Base-by-base conservation (phyloP, 176 grass and related monocot species). In the Metroxylon sagu region DNA sequence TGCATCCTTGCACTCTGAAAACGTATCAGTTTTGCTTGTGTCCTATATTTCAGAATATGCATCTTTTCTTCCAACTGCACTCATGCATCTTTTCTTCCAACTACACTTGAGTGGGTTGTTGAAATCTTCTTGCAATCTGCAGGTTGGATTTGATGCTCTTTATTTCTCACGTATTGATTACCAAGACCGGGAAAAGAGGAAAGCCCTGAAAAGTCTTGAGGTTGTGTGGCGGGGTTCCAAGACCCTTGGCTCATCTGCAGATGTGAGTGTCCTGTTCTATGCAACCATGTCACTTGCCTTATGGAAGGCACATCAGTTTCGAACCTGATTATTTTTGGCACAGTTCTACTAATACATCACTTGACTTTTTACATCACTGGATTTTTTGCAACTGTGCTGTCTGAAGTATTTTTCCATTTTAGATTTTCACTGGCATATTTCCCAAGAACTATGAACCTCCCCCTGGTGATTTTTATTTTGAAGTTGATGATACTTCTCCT, bases 401-500 rank as follows among this genome's bases (percentile, higher is more conserved):
- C 35, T 18, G 1, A 19, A 29, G 0, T 19, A 5, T 14, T 10
- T 67, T 53, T 54, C 18, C 23, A 19, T 53, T 78, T 64, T 76
- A 95, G 91, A 87, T 95, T 49, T 95, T 95, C 74, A 61, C 86
- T 85, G 91, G 86, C 49, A 90, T 95, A 64, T 95, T 95, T 55
- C 91, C 86, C 19, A 82, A 90, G 79, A 96, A 96, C 62, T 96
- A 96, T 62, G 91, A 96, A 76, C 91, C 91, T 70, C 91, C 91
- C 58, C 86, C 91, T 43, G 91, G 91, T 73, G 80, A 26, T 31
- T 96, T 96, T 70, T 96, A 96, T 67, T 96, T 88, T 64, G 92
- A 96, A 82, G 92, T 96, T 23, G 14, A 96, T 77, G 92, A 53
- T 65, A 14, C 49, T 15, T 88, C 78, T 75, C 92, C 87, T 73